phyloP scores from a whole-genome alignment of 1,139 yeast genomes.

The Yamadazyma triangularis region DNA sequence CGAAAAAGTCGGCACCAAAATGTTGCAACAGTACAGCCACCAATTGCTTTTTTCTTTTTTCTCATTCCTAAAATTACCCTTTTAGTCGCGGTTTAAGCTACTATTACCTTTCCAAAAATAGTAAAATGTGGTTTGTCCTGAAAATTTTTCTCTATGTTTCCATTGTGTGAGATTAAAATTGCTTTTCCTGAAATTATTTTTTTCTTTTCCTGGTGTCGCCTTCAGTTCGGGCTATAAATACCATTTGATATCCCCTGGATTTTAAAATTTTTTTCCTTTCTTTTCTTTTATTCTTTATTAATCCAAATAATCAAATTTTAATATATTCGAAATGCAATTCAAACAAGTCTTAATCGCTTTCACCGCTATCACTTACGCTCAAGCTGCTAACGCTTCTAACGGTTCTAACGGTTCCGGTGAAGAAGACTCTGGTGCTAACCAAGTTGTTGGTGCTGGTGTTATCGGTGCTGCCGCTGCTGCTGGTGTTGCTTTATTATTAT shows the following conservation, averaged over 20 bases:
- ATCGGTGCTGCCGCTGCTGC: slow-evolving; percentile 31
- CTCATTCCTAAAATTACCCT: neutral
- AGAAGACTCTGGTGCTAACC: slow-evolving; percentile 15
- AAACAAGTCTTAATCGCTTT: slow-evolving; percentile 37
- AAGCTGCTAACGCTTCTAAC: slow-evolving; percentile 34
- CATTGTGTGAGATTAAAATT: neutral
- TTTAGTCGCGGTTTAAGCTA: neutral
- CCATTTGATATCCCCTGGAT: slow-evolving; percentile 7
- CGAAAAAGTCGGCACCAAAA: too few species aligned
- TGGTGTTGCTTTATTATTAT: slow-evolving; percentile 38
- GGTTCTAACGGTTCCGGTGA: slow-evolving; percentile 24
- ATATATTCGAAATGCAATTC: slow-evolving; percentile 32
- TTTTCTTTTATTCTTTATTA: slow-evolving; percentile 4
- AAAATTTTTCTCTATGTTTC: neutral
- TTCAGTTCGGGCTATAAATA: slow-evolving; percentile 6
- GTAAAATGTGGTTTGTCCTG: neutral
- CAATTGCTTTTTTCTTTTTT: too few species aligned
- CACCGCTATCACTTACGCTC: slow-evolving; percentile 38
- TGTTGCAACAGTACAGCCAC: neutral
- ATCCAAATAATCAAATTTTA: slow-evolving; percentile 1
- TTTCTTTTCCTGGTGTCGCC: neutral
- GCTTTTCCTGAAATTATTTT: neutral
- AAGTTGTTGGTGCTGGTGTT: slow-evolving; percentile 23
- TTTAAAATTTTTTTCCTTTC: slow-evolving; percentile 3
- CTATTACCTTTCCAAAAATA: neutral